A percentile compares a stretch with the other conserved stretches of the same genome.
Conservation (phyloP, 2,329 filamentous ascomycete species). For the Colletotrichum magnum region DNA sequence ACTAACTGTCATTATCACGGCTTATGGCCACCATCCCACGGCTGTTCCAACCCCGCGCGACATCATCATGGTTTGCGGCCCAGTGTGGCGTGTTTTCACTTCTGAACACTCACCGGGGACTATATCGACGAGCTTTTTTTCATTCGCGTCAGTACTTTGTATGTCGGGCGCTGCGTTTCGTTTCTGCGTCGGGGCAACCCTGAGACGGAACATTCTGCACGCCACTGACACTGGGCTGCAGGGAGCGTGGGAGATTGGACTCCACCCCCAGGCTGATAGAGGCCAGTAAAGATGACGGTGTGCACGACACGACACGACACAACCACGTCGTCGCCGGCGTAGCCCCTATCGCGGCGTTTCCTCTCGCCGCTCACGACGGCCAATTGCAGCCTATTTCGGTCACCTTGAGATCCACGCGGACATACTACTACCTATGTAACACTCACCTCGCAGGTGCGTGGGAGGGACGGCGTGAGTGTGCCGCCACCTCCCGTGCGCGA, state of each 20-base stretch:
- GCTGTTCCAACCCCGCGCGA: not conserved
- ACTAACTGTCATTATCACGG: not conserved
- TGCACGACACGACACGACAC: conserved; percentile 17
- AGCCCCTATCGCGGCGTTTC: conserved; percentile 29
- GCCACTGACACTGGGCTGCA: not conserved
- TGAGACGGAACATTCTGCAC: conserved; percentile 17
- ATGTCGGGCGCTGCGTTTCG: not conserved
- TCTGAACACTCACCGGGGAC: not conserved
- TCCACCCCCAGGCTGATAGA: conserved; percentile 24
- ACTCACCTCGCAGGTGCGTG: too few species aligned
- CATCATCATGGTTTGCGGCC: conserved; percentile 10
- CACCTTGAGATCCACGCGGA: not conserved
- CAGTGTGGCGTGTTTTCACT: not conserved
- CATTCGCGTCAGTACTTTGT: not conserved
- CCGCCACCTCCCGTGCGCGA: not conserved
- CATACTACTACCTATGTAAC: too few species aligned
- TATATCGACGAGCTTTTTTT: not conserved
- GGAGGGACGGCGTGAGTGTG: too few species aligned
- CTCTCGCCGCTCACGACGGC: not conserved
- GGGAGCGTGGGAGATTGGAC: conserved; percentile 23
- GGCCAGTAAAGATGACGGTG: conserved; percentile 15
- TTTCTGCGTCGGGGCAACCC: conserved; percentile 16
- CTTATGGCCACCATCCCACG: not conserved
- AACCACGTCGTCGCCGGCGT: conserved; percentile 28
- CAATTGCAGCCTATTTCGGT: conserved; percentile 8